Base-by-base conservation (phyloP, 305 asterid species). In the Stenogyne calaminthoides region DNA sequence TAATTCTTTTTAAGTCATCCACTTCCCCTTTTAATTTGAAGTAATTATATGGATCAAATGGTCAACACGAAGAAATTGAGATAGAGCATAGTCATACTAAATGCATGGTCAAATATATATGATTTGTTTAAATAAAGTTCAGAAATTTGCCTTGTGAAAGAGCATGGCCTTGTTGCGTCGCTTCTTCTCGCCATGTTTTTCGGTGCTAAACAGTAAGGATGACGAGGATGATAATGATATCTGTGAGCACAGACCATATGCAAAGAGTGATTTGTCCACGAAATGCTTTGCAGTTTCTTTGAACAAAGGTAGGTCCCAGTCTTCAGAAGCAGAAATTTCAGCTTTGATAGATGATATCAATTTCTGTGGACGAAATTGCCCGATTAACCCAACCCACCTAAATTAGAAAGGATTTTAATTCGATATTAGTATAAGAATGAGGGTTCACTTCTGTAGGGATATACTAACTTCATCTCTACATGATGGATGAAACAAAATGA, bases 311-410 rank as follows among this genome's bases (percentile, higher is more conserved):
- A 89, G 76, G 47, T 89, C 97, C 95, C 91, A 92, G 7, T 92
- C 95, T 20, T 88, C 96, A 14, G 85, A 88, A 75, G 80, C 75
- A 18, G 75, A 71, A 9, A 89, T 29, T 77, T 92, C 96, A 55
- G 88, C 78, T 76, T 78, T 92, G 69, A 95, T 79, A 52, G 88
- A 78, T 25, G 97, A 77, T 42, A 95, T 68, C 83, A 95, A 76
- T 76, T 92, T 92, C 83, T 81, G 85, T 10, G 97, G 96, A 59
- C 97, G 99, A 82, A 95, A 52, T 74, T 92, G 99, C 49, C 93
- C 96, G 11, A 87, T 67, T 70, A 89, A 57, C 22, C 93, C 98
- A 72, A 80, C 69, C 96, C 95, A 92, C 95, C 99, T 95, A 80
- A 64, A 72, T 20, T 51, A 18, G n/a, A 34, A 52, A 64, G 37